Evolutionary conservation across 805 yeast species (phyloP).

Genomic region (Helenozyma baotianmanensis): DNA sequence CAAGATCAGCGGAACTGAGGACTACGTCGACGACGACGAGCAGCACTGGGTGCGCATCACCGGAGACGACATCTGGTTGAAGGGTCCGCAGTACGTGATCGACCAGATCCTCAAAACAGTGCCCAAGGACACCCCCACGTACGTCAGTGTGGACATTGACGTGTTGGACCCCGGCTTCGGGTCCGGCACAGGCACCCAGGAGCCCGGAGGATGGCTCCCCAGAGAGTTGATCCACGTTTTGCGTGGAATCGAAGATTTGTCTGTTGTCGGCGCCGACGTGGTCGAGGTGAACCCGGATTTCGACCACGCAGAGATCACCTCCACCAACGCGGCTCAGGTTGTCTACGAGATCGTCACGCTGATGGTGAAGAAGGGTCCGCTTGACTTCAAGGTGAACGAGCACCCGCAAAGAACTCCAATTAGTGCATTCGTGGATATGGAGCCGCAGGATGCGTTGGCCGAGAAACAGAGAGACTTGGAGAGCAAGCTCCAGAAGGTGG

Average conservation of each 20-base stretch:
- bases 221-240: conserved; percentile 48
- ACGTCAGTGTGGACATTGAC: conserved; percentile 74
- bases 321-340: conserved; percentile 67
- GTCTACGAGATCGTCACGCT: conserved; percentile 67
- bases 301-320: conserved; percentile 62
- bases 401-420: conserved; percentile 3
- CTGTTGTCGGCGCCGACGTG: conserved; percentile 52
- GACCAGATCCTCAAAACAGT: conserved; percentile 49
- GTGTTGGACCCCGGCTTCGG: conserved; percentile 56
- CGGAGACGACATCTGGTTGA: conserved; percentile 69
- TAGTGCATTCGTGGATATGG: not conserved
- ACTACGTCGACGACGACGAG: conserved; percentile 56
- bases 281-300: conserved; percentile 62
- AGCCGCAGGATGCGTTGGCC: not conserved
- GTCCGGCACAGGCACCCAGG: conserved; percentile 57
- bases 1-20: conserved; percentile 57
- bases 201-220: conserved; percentile 57
- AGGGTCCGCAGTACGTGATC: conserved; percentile 59
- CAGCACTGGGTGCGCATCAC: conserved; percentile 68
- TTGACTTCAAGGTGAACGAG: conserved; percentile 11
- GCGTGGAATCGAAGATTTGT: conserved; percentile 40
- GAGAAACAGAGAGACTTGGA: conserved; percentile 1
- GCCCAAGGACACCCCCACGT: conserved; percentile 64
- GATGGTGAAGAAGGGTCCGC: conserved; percentile 60
- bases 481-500: conserved; percentile 6